A percentile compares a stretch with the other conserved stretches of the same genome.
Evolutionary conservation across 1,139 yeast genomes (phyloP).

Genomic region (Debaryomyces sp.): DNA sequence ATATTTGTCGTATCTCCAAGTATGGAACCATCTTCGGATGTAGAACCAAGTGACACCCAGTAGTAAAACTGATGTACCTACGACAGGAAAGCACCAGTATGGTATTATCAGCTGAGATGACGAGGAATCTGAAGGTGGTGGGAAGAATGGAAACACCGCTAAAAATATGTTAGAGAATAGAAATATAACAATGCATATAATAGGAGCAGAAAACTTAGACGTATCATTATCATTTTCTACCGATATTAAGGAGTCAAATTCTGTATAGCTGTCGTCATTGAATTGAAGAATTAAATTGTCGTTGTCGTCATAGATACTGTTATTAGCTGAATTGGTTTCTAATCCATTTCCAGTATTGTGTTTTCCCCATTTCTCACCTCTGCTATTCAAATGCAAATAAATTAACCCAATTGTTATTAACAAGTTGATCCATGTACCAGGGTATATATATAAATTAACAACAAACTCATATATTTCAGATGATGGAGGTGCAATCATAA

Average conservation of each 20-base stretch:
- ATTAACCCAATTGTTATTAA: conserved; percentile 44
- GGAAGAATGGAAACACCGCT: conserved; percentile 59
- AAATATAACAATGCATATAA: conserved; percentile 37
- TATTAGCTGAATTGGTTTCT: conserved; percentile 3
- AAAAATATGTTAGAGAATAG: conserved; percentile 53
- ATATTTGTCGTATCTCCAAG: conserved; percentile 9
- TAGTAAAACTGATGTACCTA: conserved; percentile 50
- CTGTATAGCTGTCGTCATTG: conserved; percentile 13
- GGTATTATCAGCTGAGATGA: conserved; percentile 38
- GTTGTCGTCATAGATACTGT: conserved; percentile 7
- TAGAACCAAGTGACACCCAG: conserved; percentile 47
- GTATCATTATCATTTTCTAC: conserved; percentile 9
- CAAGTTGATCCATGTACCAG: conserved; percentile 55
- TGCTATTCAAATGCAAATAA: conserved; percentile 36
- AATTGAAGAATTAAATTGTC: conserved; percentile 12
- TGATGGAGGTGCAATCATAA: conserved; percentile 50
- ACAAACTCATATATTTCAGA: conserved; percentile 51
- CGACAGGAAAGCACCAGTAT: conserved; percentile 59
- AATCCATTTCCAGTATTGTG: conserved; percentile 15
- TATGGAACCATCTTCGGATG: conserved; percentile 14
- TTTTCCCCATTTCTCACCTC: conserved; percentile 37
- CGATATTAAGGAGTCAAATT: conserved; percentile 24
- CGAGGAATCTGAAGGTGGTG: conserved; percentile 43
- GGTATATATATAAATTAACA: conserved; percentile 52
- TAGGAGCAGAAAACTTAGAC: conserved; percentile 28